Base-by-base conservation (phyloP, 805 yeast species). In the Komagataella mondaviorum region DNA sequence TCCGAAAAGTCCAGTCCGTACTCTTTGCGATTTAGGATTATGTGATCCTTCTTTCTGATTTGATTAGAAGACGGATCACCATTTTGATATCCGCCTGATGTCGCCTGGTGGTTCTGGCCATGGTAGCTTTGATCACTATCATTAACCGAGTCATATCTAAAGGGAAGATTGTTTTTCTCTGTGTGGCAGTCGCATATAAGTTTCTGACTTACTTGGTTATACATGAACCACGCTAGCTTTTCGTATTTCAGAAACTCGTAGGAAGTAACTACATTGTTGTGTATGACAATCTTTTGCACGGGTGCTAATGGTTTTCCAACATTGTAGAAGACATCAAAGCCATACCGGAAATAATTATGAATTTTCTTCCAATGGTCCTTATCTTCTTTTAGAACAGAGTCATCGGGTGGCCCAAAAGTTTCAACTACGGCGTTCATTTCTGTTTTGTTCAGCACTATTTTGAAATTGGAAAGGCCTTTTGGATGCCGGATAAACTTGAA, bases 381-480 rank as follows among this genome's bases (percentile, higher is more conserved):
- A 49, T 69, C 67, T 54, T 23, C 8, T 12, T 74, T 75, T 53
- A 68, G 63, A 54, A 78, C 70, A 3, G 66, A 68, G 48, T 75
- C 81, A 48, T 77, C 77, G 0, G 86, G 85, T 1, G 82, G 79
- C 0, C 85, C 85, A 18, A 80, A 60, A 0, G 64, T 57, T 17
- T 66, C 61, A 6, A 79, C 55, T 0, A 78, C 62, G 20, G 73
- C 75, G 55, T 76, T 80, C 63, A 78, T 78, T 1, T 75, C 63
- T 1, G 80, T 72, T 36, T 58, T 47, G 0, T 80, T 78, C 3
- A 80, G 60, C 4, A 53, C 47, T 2, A 73, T 51, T 1, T 17
- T 17, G 36, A 55, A 59, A 5, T 45, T 45, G n/a, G 55, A 55
- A 2, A 53, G 7, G 48, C 50, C 18, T 52, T 55, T 23, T 6